Evolutionary conservation across 306 rosid genomes (phyloP), one percentile per base, ranked within the genome.

Genomic region (Datisca glomerata): DNA sequence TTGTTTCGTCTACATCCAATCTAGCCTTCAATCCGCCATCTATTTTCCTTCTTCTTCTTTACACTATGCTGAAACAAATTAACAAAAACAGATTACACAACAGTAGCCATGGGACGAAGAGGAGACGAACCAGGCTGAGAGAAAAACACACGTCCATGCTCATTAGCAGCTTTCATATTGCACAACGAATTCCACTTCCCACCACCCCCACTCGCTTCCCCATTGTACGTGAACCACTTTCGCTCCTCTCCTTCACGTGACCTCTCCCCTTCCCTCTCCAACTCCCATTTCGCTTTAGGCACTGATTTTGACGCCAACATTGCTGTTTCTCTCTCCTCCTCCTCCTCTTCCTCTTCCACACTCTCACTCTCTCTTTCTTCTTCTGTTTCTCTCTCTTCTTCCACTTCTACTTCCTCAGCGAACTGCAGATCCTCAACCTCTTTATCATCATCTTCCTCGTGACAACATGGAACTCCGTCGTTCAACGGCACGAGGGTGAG

Each of bases 401-500:
- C 48, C n/a, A n/a, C n/a, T 23, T 19, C 41, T 0, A 22, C 24
- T 22, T 56, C 35, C 7, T 60, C 43, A 1, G 21, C 3, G 13
- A 55, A 49, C 24, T 49, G 56, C 18, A 53, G 43, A 18, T 42
- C 55, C 10, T 40, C 60, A 42, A 56, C 25, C 12, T 63, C 19
- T 8, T 49, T 41, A 12, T 55, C 37, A 8, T 12, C 44, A 1
- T 12, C 63, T 1, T 24, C 55, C 14, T 42, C 36, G 3, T 51
- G 51, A n/a, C 43, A 42, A 16, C 55, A 47, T 4, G 65, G 37
- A 3, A 45, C 12, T 21, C 3, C 6, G 3, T 53, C 19, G 13
- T 57, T 54, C 4, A 34, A 13, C 0, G 34, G 38, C 2, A 63
- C 51, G 0, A 81, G 71, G 16, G 38, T 68, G 31, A 81, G 21